Evolutionary conservation across 345 rosid species (phyloP).

Genomic region (Fremontodendron californicum): DNA sequence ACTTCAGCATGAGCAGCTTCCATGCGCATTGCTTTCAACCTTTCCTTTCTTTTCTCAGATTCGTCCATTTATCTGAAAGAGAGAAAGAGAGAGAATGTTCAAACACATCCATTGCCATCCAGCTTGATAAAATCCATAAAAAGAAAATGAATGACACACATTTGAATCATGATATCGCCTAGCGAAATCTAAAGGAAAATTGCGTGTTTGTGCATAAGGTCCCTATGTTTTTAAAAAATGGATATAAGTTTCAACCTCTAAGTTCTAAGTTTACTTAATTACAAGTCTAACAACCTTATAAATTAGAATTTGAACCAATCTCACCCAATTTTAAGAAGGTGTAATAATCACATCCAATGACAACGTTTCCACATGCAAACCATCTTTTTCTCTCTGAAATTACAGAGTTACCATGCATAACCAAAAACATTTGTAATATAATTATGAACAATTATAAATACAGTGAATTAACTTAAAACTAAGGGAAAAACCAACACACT

Average conservation of each 20-base stretch:
- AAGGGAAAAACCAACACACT: neutral
- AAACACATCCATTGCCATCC: neutral
- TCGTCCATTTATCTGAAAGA: constrained; percentile 52
- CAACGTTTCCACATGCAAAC: too few species aligned
- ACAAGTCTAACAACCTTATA: neutral
- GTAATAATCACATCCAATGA: too few species aligned
- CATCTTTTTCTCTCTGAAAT: too few species aligned
- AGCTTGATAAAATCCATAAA: neutral
- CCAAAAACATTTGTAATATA: neutral
- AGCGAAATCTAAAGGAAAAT: neutral
- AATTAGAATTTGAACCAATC: neutral
- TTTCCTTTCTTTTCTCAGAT: constrained; percentile 68
- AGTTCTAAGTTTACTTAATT: neutral
- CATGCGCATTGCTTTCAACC: constrained; percentile 67
- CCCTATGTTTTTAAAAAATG: neutral
- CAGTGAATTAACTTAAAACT: neutral
- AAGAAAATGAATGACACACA: neutral
- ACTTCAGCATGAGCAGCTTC: constrained; percentile 54
- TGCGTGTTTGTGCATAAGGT: neutral
- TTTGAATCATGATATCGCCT: neutral
- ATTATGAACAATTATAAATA: neutral
- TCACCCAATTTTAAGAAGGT: too few species aligned
- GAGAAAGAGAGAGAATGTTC: neutral
- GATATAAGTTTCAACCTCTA: neutral
- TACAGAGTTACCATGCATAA: too few species aligned